A percentile compares a stretch with the other conserved stretches of the same genome.
Evolutionary conservation across 2,329 filamentous ascomycete genomes (phyloP).

Genomic region (Sporothrix luriei): DNA sequence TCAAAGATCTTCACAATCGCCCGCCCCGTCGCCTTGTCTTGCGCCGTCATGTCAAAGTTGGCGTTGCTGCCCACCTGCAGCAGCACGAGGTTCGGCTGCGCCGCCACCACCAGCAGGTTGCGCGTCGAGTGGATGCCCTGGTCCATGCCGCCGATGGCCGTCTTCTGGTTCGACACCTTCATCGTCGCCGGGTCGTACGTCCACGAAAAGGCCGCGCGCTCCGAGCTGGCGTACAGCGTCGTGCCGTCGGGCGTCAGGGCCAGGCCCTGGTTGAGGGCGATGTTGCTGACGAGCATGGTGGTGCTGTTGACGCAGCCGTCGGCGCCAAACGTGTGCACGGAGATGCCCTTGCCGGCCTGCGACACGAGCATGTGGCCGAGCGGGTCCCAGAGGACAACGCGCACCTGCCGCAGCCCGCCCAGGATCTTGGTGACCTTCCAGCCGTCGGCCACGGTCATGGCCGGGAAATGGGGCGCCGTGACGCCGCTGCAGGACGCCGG

Average conservation of each 20-base stretch:
- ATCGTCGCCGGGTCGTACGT: conserved; percentile 55
- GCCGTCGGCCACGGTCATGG: conserved; percentile 42
- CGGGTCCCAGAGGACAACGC: conserved; percentile 45
- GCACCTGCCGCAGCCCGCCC: conserved; percentile 44
- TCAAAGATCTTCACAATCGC: conserved; percentile 51
- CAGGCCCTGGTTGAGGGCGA: conserved; percentile 47
- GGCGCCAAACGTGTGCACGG: conserved; percentile 47
- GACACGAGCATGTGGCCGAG: conserved; percentile 47
- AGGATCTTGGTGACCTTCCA: conserved; percentile 48
- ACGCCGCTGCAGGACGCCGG: conserved; percentile 45
- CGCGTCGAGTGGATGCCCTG: conserved; percentile 47
- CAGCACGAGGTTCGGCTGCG: conserved; percentile 45
- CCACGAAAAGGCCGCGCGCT: conserved; percentile 57
- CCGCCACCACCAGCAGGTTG: conserved; percentile 44
- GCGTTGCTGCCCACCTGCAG: conserved; percentile 47
- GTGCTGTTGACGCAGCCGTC: conserved; percentile 48
- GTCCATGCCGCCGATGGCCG: conserved; percentile 47
- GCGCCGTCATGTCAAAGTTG: conserved; percentile 46
- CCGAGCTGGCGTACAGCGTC: conserved; percentile 47
- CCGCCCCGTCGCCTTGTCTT: conserved; percentile 43
- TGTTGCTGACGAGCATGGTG: conserved; percentile 44
- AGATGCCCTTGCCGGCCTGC: conserved; percentile 45
- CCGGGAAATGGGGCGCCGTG: conserved; percentile 41
- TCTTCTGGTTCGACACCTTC: conserved; percentile 50
- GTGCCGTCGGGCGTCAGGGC: conserved; percentile 46